Percentiles rank a stretch among this genome's conserved stretches.
phyloP scores from a whole-genome alignment of 2,329 filamentous ascomycete species.

The Alternaria sp. region DNA sequence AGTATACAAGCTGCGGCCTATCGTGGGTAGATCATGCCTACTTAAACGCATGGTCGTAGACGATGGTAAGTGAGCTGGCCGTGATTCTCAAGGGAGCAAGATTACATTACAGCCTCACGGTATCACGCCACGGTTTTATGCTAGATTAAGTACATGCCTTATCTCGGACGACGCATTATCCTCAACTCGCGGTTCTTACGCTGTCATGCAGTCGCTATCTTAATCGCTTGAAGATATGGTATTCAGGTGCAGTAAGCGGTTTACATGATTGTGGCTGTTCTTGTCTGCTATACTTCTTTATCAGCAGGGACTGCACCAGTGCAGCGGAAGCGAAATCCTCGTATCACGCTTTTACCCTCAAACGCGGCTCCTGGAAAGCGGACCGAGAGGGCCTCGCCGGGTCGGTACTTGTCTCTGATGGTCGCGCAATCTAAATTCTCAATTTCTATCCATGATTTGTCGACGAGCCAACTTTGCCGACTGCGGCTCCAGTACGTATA shows the following conservation, averaged over 20 bases:
- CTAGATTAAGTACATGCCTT: neutral
- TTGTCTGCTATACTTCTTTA: neutral
- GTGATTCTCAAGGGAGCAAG: neutral
- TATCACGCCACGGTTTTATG: neutral
- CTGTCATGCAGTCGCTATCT: neutral
- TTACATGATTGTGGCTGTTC: slow-evolving; percentile 5
- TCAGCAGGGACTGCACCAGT: slow-evolving; percentile 16
- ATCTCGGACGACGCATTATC: neutral
- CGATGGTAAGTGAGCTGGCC: neutral
- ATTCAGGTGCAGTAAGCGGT: slow-evolving; percentile 1
- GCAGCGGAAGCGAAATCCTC: slow-evolving; percentile 15
- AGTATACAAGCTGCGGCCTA: neutral
- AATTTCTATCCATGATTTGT: slow-evolving; percentile 10
- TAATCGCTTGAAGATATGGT: neutral
- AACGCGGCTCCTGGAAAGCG: slow-evolving; percentile 2
- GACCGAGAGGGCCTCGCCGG: slow-evolving; percentile 6
- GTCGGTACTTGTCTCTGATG: neutral
- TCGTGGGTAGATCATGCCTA: neutral
- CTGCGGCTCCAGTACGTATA: neutral
- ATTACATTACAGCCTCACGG: neutral
- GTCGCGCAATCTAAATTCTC: slow-evolving; percentile 17
- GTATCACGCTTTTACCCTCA: slow-evolving; percentile 10
- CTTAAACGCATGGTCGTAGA: neutral
- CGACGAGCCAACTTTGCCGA: slow-evolving; percentile 8
- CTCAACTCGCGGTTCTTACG: neutral